Conservation (phyloP, 139 green algal genomes). For the Eudorina sp. region DNA sequence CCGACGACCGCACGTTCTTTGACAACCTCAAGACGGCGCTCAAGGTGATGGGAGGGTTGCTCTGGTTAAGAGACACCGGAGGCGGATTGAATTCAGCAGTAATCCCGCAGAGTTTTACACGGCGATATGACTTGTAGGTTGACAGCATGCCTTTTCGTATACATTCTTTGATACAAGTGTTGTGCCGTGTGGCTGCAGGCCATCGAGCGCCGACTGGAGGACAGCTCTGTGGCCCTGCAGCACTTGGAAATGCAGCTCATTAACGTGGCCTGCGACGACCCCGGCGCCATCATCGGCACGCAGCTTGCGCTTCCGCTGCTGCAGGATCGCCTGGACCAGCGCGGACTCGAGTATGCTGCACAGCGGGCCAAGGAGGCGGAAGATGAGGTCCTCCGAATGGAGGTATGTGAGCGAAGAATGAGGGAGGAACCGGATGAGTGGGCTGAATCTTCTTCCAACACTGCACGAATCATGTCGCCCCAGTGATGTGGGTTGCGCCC, state of each 20-base stretch:
- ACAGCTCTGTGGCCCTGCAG: constrained; percentile 79
- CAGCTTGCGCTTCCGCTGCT: constrained; percentile 84
- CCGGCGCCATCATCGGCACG: constrained; percentile 69
- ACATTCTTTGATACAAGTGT: no score
- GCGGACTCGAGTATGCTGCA: constrained; percentile 69
- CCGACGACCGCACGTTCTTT: constrained; percentile 85
- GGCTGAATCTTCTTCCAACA: no score
- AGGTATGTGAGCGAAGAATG: constrained; percentile 64
- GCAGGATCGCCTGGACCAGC: constrained; percentile 71
- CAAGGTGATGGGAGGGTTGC: constrained; percentile 53
- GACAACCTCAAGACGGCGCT: constrained; percentile 62
- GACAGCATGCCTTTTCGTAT: no score
- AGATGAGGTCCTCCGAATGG: constrained; percentile 83
- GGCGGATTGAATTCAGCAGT: no score
- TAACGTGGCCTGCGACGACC: constrained; percentile 89
- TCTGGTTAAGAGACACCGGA: no score
- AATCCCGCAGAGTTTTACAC: no score
- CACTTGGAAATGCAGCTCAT: constrained; percentile 86
- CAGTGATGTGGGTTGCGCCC: no score
- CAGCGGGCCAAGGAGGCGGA: constrained; percentile 77
- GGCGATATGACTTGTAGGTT: no score
- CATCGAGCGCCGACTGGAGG: constrained; percentile 77
- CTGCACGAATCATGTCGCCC: no score
- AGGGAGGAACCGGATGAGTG: no score
- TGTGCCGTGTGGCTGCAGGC: no score